These are phyloP conservation scores for Ascochyta lentis DNA, from an alignment of 2,329 filamentous ascomycete genomes.

Conservation along the genomic window DNA sequence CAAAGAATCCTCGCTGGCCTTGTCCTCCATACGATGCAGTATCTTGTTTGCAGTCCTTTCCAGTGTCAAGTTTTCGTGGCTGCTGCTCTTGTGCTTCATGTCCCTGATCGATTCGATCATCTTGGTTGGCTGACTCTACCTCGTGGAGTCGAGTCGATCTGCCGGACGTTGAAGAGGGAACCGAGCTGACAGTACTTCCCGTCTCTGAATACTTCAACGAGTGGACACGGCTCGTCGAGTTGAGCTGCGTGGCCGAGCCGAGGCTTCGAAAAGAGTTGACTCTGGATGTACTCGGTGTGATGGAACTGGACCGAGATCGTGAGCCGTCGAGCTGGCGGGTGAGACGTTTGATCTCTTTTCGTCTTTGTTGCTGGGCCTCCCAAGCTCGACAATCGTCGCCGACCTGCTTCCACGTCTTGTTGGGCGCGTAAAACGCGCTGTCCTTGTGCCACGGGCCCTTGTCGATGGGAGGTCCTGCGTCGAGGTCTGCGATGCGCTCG, in stretches of 20 bases:
- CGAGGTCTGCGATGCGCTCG: conserved; percentile 12
- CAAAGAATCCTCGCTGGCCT: conserved; percentile 42
- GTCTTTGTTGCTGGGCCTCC: conserved; percentile 12
- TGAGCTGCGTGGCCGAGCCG: not conserved
- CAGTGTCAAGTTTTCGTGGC: conserved; percentile 37
- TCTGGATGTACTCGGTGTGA: conserved; percentile 21
- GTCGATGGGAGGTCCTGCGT: conserved; percentile 2
- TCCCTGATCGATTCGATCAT: conserved; percentile 47
- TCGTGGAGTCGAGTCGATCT: conserved; percentile 16
- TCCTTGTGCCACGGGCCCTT: conserved; percentile 16
- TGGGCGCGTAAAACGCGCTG: conserved; percentile 13
- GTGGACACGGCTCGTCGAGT: conserved; percentile 4
- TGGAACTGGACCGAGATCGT: conserved; percentile 23
- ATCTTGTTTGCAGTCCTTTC: conserved; percentile 42
- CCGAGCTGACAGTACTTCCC: conserved; percentile 17
- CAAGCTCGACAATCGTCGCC: conserved; percentile 3
- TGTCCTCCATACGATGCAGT: conserved; percentile 45
- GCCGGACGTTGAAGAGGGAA: conserved; percentile 15
- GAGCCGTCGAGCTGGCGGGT: conserved; percentile 34
- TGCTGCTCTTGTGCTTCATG: conserved; percentile 43
- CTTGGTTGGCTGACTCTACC: conserved; percentile 17
- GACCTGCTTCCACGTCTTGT: conserved; percentile 12
- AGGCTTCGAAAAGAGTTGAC: conserved; percentile 15
- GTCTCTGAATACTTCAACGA: conserved; percentile 14
- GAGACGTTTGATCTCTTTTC: conserved; percentile 10